These are phyloP conservation scores for Trichoderma gracile DNA, from an alignment of 2,329 filamentous ascomycete species.

Conservation along the genomic window DNA sequence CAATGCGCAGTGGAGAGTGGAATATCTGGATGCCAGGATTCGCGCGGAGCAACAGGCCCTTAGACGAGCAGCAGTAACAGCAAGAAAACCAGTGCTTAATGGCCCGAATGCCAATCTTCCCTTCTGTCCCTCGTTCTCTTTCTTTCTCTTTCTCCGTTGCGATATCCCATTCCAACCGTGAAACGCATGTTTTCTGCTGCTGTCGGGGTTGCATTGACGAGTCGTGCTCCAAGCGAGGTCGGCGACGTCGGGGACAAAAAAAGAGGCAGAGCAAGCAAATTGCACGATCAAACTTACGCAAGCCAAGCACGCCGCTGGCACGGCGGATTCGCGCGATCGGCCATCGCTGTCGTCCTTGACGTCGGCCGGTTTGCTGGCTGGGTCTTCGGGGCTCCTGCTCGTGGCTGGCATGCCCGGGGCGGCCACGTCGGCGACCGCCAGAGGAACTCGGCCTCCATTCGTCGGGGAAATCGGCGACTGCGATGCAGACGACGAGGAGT, in stretches of 20 bases:
- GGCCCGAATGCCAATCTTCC: neutral
- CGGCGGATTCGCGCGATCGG: conserved; percentile 37
- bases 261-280: conserved; percentile 9
- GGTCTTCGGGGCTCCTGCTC: conserved; percentile 20
- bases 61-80: no score
- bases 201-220: neutral
- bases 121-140: neutral
- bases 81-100: no score
- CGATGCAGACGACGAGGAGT: conserved; percentile 21
- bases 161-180: neutral
- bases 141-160: neutral
- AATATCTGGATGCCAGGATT: neutral
- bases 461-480: conserved; percentile 27
- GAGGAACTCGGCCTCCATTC: conserved; percentile 17
- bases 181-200: neutral
- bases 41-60: no score
- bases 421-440: conserved; percentile 20
- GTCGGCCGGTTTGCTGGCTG: neutral
- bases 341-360: conserved; percentile 26
- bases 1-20: neutral
- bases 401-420: neutral
- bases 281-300: conserved; percentile 47
- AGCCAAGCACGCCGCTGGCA: conserved; percentile 56
- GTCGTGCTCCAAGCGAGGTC: conserved; percentile 10
- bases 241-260: neutral